Base-by-base conservation (phyloP, 2,329 filamentous ascomycete genomes). In the Pyrenophora graminea region DNA sequence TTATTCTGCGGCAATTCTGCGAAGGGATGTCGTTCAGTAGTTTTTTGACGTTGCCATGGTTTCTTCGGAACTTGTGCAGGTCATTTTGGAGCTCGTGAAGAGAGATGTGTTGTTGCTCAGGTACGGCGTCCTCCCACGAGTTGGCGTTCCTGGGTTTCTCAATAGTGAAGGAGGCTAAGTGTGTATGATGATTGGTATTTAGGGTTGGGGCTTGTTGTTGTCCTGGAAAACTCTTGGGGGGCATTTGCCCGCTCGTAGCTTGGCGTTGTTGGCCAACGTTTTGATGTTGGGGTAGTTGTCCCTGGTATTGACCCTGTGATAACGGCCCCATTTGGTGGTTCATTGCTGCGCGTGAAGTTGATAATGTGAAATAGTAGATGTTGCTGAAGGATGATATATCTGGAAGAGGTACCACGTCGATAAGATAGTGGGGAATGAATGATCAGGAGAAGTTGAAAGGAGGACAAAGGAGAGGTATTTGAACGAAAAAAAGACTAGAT, bases 111-210 rank as follows among this genome's bases (percentile, higher is more conserved):
- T 64, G 60, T 17, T 62, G 55, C 39, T 61, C 45, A 6, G 67
- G 63, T 33, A 60, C 48, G 13, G 63, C 61, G 27, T 67, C 57
- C 25, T 63, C 59, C 70, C 70, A 72, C 17, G 56, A 46, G 10
- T 59, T 54, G 4, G 49, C 48, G 15, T 55, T 52, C 17, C 52
- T 59, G 17, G 53, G 57, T 50, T 62, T 69, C 39, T 64, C 60
- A 2, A 70, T 39, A 2, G 59, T 64, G 55, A 66, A 73, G 15
- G 63, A 45, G 3, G 59, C 56, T 7, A 70, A 32, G 39, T 66
- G 56, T 4, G 67, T 66, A 17, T 62, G 52, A 41, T 57, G 61
- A 6, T 43, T 56, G 27, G 47, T 34, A 40, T 53, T 56, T 19
- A 27, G 39, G 15, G 42, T 51, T 2, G 53, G 51, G 6, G 32